Evolutionary conservation across 2,329 filamentous ascomycete genomes (phyloP).

Genomic region (Colletotrichum eremochloae): DNA sequence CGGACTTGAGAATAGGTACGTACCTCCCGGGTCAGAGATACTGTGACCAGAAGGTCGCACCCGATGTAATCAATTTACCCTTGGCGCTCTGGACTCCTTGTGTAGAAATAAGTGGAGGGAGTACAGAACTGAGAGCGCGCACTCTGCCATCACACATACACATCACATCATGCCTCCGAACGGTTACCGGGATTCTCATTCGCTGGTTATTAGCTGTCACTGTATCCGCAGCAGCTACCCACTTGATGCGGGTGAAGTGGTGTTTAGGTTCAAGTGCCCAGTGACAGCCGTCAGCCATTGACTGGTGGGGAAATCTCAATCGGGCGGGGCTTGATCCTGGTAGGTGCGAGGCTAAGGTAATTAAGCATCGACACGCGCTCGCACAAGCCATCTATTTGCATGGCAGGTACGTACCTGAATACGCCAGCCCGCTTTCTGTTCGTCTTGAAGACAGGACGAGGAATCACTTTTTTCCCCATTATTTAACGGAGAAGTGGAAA

Average conservation of each 20-base stretch:
- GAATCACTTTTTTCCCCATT: not conserved
- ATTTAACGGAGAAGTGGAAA: not conserved
- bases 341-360: not conserved
- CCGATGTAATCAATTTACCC: slow-evolving; percentile 10
- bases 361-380: slow-evolving; percentile 9
- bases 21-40: not conserved
- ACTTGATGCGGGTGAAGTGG: slow-evolving; percentile 11
- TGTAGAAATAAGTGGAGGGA: too few relatives aligned
- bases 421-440: not conserved
- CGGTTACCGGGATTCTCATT: slow-evolving; percentile 14
- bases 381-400: not conserved
- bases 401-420: not conserved
- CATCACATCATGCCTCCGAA: slow-evolving; percentile 19
- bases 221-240: not conserved
- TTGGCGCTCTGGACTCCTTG: not conserved
- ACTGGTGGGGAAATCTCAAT: slow-evolving; percentile 41
- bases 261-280: slow-evolving; percentile 29
- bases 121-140: too few relatives aligned
- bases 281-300: slow-evolving; percentile 33
- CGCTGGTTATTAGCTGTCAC: not conserved
- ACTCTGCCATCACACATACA: not conserved
- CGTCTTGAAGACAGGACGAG: not conserved
- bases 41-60: not conserved
- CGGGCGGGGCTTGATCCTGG: slow-evolving; percentile 19
- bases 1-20: not conserved